Percentiles rank a stretch among this genome's conserved stretches.
Evolutionary conservation across 257 asterid genomes (phyloP).

Genomic region (Cordia subcordata): DNA sequence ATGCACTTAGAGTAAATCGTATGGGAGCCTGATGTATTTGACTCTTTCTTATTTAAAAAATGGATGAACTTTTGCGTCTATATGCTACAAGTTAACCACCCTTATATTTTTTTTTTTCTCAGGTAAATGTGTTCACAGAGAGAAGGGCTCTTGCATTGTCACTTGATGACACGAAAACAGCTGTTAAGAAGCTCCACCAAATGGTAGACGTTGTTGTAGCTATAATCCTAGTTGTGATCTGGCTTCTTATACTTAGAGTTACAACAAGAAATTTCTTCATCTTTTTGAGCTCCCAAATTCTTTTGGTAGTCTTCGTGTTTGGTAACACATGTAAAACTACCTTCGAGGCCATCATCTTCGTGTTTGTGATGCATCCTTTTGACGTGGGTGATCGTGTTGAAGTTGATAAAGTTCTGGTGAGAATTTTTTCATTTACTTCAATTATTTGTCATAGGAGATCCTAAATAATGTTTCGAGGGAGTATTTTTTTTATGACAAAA

Average conservation of each 20-base stretch:
- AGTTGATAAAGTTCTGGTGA: conserved; percentile 76
- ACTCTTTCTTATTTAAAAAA: no score
- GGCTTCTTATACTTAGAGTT: conserved; percentile 83
- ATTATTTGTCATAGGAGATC: not conserved
- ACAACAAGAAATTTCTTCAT: conserved; percentile 74
- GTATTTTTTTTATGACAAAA: no score
- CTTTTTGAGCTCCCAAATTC: conserved; percentile 82
- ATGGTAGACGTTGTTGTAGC: conserved; percentile 62
- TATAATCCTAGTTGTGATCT: conserved; percentile 40
- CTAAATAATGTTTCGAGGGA: not conserved
- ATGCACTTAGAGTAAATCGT: no score
- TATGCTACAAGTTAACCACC: not conserved
- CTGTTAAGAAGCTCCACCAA: conserved; percentile 78
- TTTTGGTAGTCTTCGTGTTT: conserved; percentile 78
- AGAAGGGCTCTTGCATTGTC: conserved; percentile 90
- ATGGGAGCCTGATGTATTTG: no score
- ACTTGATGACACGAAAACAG: conserved; percentile 89
- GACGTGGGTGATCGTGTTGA: conserved; percentile 98
- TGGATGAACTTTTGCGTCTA: not conserved
- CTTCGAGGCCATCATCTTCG: conserved; percentile 82
- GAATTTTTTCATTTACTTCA: conserved; percentile 4
- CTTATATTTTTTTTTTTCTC: conserved; percentile 1
- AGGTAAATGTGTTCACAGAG: conserved; percentile 89
- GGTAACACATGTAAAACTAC: conserved; percentile 94
- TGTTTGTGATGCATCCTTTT: conserved; percentile 93